These are phyloP conservation scores for Phytophthora brassicae DNA, from an alignment of 352 stramenopile species.

Conservation along the genomic window DNA sequence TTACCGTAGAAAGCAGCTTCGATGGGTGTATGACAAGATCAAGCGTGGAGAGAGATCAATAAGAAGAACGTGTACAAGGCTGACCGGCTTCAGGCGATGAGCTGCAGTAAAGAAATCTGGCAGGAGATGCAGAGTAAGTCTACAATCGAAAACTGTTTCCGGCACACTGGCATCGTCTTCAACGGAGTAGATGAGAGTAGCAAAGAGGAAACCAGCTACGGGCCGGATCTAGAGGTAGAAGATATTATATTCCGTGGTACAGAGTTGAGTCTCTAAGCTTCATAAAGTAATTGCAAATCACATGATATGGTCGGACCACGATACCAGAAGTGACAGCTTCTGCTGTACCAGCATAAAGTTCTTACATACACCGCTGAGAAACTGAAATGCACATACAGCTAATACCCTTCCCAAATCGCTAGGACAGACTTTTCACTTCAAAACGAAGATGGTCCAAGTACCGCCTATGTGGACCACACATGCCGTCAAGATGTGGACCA, in stretches of 20 bases:
- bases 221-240: background rate
- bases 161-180: conserved; percentile 10
- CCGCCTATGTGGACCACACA: too few relatives aligned
- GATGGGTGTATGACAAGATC: conserved; percentile 3
- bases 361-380: too few relatives aligned
- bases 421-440: too few relatives aligned
- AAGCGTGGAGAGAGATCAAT: background rate
- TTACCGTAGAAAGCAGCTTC: background rate
- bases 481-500: too few relatives aligned
- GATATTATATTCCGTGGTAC: conserved; percentile 3
- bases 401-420: too few relatives aligned
- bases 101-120: conserved; percentile 6
- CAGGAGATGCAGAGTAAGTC: background rate
- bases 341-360: too few relatives aligned
- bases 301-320: background rate
- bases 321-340: background rate
- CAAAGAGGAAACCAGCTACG: background rate
- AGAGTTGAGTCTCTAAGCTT: conserved; percentile 1
- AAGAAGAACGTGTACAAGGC: background rate
- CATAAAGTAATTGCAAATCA: conserved; percentile 10
- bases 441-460: too few relatives aligned
- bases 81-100: conserved; percentile 3
- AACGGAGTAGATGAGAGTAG: conserved; percentile 11
- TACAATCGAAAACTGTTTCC: conserved; percentile 16
- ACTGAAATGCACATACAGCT: too few relatives aligned